phyloP scores from a whole-genome alignment of 768 basidiomycete genomes.

The Naganishia randhawae region DNA sequence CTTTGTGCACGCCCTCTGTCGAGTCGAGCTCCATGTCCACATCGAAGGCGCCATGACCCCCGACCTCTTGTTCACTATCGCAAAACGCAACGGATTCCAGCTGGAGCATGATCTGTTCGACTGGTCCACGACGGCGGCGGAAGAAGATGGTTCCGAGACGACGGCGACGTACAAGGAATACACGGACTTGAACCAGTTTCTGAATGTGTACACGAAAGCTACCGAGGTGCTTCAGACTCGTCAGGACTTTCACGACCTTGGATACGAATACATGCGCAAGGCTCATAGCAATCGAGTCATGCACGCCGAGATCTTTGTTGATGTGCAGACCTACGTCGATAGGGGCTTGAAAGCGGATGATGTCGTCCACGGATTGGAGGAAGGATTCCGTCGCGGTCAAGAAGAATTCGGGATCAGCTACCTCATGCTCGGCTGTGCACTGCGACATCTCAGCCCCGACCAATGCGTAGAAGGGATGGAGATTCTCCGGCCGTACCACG shows the following conservation, averaged over 20 bases:
- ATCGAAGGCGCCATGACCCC: slow-evolving; percentile 39
- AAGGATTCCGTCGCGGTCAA: slow-evolving; percentile 32
- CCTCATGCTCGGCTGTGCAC: slow-evolving; percentile 34
- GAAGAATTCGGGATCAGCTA: slow-evolving; percentile 33
- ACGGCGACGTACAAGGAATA: slow-evolving; percentile 35
- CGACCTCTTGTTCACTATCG: slow-evolving; percentile 31
- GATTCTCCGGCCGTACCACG: slow-evolving; percentile 27
- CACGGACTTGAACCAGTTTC: slow-evolving; percentile 35
- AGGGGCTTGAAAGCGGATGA: slow-evolving; percentile 29
- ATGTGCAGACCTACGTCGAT: slow-evolving; percentile 35
- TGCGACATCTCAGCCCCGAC: slow-evolving; percentile 31
- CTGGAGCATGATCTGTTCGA: slow-evolving; percentile 25
- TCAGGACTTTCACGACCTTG: slow-evolving; percentile 33
- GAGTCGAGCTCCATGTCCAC: slow-evolving; percentile 38
- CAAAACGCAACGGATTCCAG: slow-evolving; percentile 30
- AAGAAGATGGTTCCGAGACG: slow-evolving; percentile 27
- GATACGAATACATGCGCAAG: slow-evolving; percentile 33
- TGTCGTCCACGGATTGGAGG: slow-evolving; percentile 33
- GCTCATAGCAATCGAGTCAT: slow-evolving; percentile 28
- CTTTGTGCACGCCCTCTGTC: slow-evolving; percentile 5
- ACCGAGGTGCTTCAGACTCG: slow-evolving; percentile 34
- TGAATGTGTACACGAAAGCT: slow-evolving; percentile 32
- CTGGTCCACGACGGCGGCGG: slow-evolving; percentile 18
- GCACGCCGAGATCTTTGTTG: slow-evolving; percentile 37
- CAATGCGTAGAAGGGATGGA: slow-evolving; percentile 28